Percentiles rank a stretch among this genome's conserved stretches.
These are phyloP conservation scores for Lactifluus echinatus DNA, from an alignment of 768 basidiomycete genomes.

Conservation along the genomic window DNA sequence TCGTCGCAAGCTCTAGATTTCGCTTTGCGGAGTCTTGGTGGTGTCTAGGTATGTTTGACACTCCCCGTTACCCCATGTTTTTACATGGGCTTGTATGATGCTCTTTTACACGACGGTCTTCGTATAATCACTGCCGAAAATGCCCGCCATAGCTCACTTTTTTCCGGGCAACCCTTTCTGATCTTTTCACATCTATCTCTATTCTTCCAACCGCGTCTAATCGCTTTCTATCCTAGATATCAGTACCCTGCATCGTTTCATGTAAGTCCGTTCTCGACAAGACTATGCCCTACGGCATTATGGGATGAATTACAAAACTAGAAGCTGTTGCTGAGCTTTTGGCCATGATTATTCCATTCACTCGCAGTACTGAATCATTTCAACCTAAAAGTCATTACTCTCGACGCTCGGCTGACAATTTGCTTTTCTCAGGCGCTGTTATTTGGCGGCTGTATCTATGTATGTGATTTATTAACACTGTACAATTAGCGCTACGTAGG, in stretches of 20 bases:
- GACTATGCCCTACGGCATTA: background rate
- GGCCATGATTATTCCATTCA: slow-evolving; percentile 48
- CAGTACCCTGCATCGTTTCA: background rate
- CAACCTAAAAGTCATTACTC: background rate
- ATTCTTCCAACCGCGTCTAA: background rate
- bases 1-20: background rate
- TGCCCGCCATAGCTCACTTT: slow-evolving; percentile 87
- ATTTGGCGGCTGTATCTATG: slow-evolving; percentile 25
- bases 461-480: too few relatives aligned
- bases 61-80: background rate
- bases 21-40: background rate
- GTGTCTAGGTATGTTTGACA: background rate
- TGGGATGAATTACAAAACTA: slow-evolving; percentile 54
- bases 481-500: too few relatives aligned
- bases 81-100: slow-evolving; percentile 43
- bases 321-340: slow-evolving; percentile 83
- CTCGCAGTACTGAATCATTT: slow-evolving; percentile 21
- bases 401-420: background rate
- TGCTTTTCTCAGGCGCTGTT: background rate
- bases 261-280: background rate
- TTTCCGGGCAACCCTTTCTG: slow-evolving; percentile 75
- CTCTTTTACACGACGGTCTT: slow-evolving; percentile 85
- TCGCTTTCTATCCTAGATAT: background rate
- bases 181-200: slow-evolving; percentile 21
- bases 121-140: slow-evolving; percentile 77